Percentiles rank a stretch among this genome's conserved stretches.
These are phyloP conservation scores for Isochrysis galbana DNA, from an alignment of 78 protist species.

Conservation along the genomic window DNA sequence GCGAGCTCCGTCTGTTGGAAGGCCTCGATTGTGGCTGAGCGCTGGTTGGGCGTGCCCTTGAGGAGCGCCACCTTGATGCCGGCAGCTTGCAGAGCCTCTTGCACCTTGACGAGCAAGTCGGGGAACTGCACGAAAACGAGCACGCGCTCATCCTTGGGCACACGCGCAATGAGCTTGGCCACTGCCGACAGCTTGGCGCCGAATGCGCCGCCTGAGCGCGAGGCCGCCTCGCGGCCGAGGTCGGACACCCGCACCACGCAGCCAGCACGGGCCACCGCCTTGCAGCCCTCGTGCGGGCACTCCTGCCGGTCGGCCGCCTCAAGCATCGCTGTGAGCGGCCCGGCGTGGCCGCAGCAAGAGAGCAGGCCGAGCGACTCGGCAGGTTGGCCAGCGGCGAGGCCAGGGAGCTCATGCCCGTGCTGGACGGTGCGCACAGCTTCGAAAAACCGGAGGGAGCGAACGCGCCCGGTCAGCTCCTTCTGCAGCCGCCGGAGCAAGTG, in stretches of 20 bases:
- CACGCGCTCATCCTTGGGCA: neutral
- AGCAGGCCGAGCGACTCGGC: neutral
- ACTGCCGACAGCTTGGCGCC: neutral
- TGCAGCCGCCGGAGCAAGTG: constrained; percentile 20
- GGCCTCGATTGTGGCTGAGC: neutral
- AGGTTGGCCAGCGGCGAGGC: neutral
- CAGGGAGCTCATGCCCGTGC: neutral
- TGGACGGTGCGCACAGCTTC: neutral
- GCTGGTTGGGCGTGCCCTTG: neutral
- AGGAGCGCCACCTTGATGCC: neutral
- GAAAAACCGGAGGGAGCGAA: constrained; percentile 28
- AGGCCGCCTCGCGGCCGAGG: neutral
- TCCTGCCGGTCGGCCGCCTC: neutral
- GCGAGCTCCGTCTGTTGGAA: neutral
- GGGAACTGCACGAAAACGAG: constrained; percentile 1
- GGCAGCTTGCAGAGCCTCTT: neutral
- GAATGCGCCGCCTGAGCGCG: neutral
- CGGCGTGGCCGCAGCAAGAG: neutral
- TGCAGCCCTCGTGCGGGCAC: neutral
- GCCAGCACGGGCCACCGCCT: neutral
- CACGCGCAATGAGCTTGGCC: neutral
- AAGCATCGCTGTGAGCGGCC: neutral
- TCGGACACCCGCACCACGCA: neutral
- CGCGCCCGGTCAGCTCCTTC: neutral
- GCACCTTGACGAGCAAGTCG: neutral